A percentile compares a stretch with the other conserved stretches of the same genome.
Evolutionary conservation across 2,329 filamentous ascomycete genomes (phyloP).

Genomic region (Penicillium verrucosum): DNA sequence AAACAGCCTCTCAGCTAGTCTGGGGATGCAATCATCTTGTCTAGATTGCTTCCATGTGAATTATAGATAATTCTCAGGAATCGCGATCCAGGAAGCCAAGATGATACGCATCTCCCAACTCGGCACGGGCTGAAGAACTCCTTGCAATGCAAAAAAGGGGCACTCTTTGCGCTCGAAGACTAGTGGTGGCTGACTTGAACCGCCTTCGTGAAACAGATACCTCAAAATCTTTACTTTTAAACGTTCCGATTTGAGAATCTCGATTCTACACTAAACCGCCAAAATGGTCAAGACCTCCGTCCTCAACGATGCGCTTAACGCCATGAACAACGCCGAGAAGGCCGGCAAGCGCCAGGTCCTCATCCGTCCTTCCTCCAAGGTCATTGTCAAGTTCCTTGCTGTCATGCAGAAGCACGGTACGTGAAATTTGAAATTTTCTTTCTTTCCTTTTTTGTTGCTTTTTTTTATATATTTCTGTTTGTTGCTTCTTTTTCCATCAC

Average conservation of each 20-base stretch:
- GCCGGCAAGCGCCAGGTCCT: constrained; percentile 98
- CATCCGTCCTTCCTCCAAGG: constrained; percentile 97
- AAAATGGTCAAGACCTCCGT: constrained; percentile 99
- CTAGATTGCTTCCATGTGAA: constrained; percentile 17
- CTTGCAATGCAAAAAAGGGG: constrained; percentile 50
- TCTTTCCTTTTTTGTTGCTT: constrained; percentile 5
- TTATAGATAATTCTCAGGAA: constrained; percentile 10
- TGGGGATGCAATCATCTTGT: constrained; percentile 43
- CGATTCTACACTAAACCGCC: constrained; percentile 51
- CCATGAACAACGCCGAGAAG: constrained; percentile 99
- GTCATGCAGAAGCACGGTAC: constrained; percentile 99
- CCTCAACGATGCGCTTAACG: constrained; percentile 97
- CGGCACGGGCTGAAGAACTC: constrained; percentile 67
- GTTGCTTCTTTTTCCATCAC: neutral
- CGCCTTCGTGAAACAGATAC: constrained; percentile 29
- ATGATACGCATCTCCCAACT: constrained; percentile 45
- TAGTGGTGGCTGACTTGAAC: constrained; percentile 59
- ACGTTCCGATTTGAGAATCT: constrained; percentile 53
- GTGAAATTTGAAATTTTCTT: constrained; percentile 32
- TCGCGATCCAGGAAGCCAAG: constrained; percentile 18
- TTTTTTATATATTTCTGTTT: neutral
- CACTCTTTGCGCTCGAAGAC: constrained; percentile 67
- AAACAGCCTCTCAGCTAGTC: constrained; percentile 43
- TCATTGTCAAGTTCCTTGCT: constrained; percentile 98
- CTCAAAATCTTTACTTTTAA: constrained; percentile 32